phyloP scores from a whole-genome alignment of 306 rosid species.

The Acacia confusa region DNA sequence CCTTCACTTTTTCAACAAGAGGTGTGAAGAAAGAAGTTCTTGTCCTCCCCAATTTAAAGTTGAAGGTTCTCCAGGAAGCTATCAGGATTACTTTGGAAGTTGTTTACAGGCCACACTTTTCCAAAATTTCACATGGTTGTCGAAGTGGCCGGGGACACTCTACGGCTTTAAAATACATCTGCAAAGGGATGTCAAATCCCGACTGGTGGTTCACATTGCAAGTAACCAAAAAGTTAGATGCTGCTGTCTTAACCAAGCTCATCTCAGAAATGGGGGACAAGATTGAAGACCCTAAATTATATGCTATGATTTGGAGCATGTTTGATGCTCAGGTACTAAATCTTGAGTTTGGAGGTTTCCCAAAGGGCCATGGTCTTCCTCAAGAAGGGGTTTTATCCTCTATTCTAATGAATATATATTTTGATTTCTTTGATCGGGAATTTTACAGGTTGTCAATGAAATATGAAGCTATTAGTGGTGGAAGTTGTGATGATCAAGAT shows the following conservation, averaged over 20 bases:
- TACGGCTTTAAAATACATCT: constrained; percentile 66
- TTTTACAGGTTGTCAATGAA: constrained; percentile 82
- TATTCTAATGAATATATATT: constrained; percentile 83
- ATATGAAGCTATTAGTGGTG: constrained; percentile 61
- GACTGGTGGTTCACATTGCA: constrained; percentile 86
- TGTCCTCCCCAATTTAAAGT: constrained; percentile 71
- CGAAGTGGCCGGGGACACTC: constrained; percentile 83
- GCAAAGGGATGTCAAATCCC: constrained; percentile 59
- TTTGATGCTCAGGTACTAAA: constrained; percentile 73
- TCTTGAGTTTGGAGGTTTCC: constrained; percentile 86
- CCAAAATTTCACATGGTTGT: constrained; percentile 84
- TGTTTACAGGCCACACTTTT: constrained; percentile 75
- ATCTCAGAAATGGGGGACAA: constrained; percentile 65
- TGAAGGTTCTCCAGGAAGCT: constrained; percentile 80
- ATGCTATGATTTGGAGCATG: constrained; percentile 51
- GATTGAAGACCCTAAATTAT: constrained; percentile 68
- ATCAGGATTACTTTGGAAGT: constrained; percentile 78
- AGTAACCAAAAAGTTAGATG: constrained; percentile 61
- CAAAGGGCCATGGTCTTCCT: constrained; percentile 91
- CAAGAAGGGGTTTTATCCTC: constrained; percentile 90
- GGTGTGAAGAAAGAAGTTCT: constrained; percentile 56
- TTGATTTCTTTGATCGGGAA: constrained; percentile 75
- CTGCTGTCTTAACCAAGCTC: constrained; percentile 51
- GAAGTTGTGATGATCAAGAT: constrained; percentile 32
- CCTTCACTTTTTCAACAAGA: constrained; percentile 58